phyloP scores from a whole-genome alignment of 495 filamentous ascomycete species.

The Aspergillus hancockii region DNA sequence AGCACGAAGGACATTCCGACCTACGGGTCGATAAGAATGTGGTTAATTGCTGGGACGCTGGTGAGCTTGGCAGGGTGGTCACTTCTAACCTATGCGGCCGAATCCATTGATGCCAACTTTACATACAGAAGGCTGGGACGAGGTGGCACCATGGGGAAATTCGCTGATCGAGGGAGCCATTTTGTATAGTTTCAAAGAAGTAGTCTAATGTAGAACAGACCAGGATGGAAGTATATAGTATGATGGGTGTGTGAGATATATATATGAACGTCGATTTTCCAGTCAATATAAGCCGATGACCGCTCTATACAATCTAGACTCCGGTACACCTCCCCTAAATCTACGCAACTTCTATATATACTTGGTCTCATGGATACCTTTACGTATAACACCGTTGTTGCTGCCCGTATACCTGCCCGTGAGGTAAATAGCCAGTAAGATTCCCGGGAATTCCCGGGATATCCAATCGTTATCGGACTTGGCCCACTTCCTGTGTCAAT shows the following conservation, averaged over 20 bases:
- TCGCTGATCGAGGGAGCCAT: constrained; percentile 36
- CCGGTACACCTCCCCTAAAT: not conserved
- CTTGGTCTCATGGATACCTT: not conserved
- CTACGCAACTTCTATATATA: not conserved
- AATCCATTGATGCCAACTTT: constrained; percentile 39
- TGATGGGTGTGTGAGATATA: no score
- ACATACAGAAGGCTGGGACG: constrained; percentile 16
- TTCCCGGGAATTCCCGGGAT: not conserved
- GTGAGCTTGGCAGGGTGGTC: not conserved
- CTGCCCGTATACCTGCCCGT: constrained; percentile 1
- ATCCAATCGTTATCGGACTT: not conserved
- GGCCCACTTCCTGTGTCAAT: constrained; percentile 1
- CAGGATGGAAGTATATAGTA: no score
- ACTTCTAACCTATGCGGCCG: constrained; percentile 32
- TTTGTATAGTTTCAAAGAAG: not conserved
- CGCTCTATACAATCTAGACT: not conserved
- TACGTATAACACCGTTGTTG: not conserved
- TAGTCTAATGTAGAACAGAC: not conserved
- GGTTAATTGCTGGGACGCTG: not conserved
- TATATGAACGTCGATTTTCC: no score
- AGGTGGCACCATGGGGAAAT: constrained; percentile 14
- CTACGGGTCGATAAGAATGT: constrained; percentile 10
- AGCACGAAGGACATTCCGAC: constrained; percentile 39
- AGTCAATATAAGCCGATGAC: no score
- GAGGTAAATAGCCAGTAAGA: constrained; percentile 6